Conservation (phyloP, 2,329 filamentous ascomycete species). For the Pestalotiopsis sp. region DNA sequence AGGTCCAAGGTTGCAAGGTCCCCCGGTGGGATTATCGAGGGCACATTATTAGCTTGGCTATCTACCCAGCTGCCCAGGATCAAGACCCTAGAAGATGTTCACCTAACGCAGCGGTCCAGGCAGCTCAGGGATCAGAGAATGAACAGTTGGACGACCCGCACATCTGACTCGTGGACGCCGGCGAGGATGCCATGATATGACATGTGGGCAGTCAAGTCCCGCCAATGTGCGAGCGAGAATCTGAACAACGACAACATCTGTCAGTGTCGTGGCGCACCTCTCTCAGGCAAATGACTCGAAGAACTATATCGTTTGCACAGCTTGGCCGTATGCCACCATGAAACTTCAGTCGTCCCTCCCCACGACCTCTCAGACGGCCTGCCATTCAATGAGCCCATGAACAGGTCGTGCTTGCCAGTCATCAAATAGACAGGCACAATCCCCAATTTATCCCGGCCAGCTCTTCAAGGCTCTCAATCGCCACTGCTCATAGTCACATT, state of each 20-base stretch:
- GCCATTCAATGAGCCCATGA: too few species aligned
- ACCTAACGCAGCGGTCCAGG: background rate
- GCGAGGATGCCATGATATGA: background rate
- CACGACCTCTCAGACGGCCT: too few species aligned
- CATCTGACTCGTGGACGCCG: background rate
- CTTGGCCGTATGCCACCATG: background rate
- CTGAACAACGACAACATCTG: background rate
- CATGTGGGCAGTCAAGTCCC: background rate
- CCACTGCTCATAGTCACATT: too few species aligned
- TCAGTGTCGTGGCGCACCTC: background rate
- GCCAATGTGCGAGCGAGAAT: background rate
- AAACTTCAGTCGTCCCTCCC: too few species aligned
- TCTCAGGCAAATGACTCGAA: background rate
- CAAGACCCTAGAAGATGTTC: background rate
- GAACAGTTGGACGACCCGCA: background rate
- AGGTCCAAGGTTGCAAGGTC: background rate
- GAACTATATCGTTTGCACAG: background rate
- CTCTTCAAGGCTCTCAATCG: too few species aligned
- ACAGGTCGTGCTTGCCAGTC: too few species aligned
- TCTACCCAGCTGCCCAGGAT: background rate
- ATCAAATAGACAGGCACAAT: too few species aligned
- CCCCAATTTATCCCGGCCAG: too few species aligned
- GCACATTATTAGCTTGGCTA: background rate
- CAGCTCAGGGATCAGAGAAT: background rate
- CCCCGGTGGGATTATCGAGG: background rate